Percentiles rank a stretch among this genome's conserved stretches.
phyloP scores from a whole-genome alignment of 352 stramenopile species.

The Globisporangium heterothallicum region DNA sequence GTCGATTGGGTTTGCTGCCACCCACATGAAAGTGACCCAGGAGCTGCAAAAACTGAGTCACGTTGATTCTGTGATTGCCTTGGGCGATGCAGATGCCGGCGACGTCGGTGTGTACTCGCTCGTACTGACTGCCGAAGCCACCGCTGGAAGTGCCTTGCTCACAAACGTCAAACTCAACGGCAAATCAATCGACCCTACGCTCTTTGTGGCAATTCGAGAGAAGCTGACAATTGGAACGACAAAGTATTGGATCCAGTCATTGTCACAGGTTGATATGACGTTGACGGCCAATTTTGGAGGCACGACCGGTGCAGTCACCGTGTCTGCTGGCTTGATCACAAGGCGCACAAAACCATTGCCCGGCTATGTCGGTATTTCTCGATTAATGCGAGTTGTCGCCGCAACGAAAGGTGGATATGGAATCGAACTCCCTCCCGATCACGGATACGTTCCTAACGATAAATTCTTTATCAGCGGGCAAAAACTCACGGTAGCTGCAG shows the following conservation, averaged over 20 bases:
- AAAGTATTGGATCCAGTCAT: slow-evolving; percentile 35
- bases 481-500: slow-evolving; percentile 28
- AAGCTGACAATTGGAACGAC: slow-evolving; percentile 27
- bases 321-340: slow-evolving; percentile 49
- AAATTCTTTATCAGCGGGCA: slow-evolving; percentile 35
- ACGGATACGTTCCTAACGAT: slow-evolving; percentile 25
- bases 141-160: slow-evolving; percentile 22
- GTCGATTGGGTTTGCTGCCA: slow-evolving; percentile 50
- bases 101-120: slow-evolving; percentile 62
- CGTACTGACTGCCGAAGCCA: slow-evolving; percentile 36
- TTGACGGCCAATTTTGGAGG: slow-evolving; percentile 21
- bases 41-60: slow-evolving; percentile 61
- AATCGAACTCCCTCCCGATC: slow-evolving; percentile 38
- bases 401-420: slow-evolving; percentile 19
- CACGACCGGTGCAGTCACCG: slow-evolving; percentile 10
- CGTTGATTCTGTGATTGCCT: slow-evolving; percentile 54
- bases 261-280: slow-evolving; percentile 41
- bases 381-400: slow-evolving; percentile 40
- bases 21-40: slow-evolving; percentile 61
- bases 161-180: slow-evolving; percentile 37
- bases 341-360: slow-evolving; percentile 42
- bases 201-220: slow-evolving; percentile 58
- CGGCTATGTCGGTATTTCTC: slow-evolving; percentile 39
- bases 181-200: slow-evolving; percentile 48
- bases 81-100: slow-evolving; percentile 32